Percentiles rank a stretch among this genome's conserved stretches.
Evolutionary conservation across 768 basidiomycete species (phyloP).

Genomic region (Leccinum aurantiacum): DNA sequence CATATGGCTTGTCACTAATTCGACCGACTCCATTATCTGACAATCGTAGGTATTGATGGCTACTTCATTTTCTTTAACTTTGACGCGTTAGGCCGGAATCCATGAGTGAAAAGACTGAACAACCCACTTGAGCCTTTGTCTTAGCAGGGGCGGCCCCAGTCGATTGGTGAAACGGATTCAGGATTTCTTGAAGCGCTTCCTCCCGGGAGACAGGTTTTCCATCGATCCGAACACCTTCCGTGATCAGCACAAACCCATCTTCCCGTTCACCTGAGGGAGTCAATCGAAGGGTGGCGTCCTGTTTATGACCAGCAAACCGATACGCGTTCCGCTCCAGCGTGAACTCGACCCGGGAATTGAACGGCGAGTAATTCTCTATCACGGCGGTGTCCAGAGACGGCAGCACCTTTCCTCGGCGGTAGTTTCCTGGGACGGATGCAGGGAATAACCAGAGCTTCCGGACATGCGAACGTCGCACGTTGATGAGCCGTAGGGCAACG

Average conservation of each 20-base stretch:
- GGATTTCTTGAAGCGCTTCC: constrained; percentile 23
- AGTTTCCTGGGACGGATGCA: constrained; percentile 22
- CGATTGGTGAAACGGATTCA: constrained; percentile 18
- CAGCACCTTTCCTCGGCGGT: constrained; percentile 17
- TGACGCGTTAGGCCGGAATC: constrained; percentile 7
- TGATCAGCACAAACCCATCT: constrained; percentile 23
- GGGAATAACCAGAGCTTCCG: constrained; percentile 35
- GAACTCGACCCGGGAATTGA: constrained; percentile 22
- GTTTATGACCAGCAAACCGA: constrained; percentile 20
- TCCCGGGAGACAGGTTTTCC: constrained; percentile 21
- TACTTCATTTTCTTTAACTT: constrained; percentile 23
- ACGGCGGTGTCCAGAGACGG: constrained; percentile 29
- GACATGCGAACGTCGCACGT: constrained; percentile 28
- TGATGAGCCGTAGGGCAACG: constrained; percentile 29
- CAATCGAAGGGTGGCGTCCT: constrained; percentile 23
- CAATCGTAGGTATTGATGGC: neutral
- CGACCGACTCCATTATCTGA: constrained; percentile 8
- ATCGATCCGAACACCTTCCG: constrained; percentile 27
- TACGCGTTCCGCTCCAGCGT: constrained; percentile 28
- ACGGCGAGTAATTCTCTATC: constrained; percentile 23
- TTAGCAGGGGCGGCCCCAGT: constrained; percentile 5
- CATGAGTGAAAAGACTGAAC: neutral
- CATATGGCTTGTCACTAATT: neutral
- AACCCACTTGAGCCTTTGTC: constrained; percentile 20
- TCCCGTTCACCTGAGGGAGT: constrained; percentile 12